Conservation (phyloP, 2,329 filamentous ascomycete genomes). For the Tolypocladium ovalisporum region DNA sequence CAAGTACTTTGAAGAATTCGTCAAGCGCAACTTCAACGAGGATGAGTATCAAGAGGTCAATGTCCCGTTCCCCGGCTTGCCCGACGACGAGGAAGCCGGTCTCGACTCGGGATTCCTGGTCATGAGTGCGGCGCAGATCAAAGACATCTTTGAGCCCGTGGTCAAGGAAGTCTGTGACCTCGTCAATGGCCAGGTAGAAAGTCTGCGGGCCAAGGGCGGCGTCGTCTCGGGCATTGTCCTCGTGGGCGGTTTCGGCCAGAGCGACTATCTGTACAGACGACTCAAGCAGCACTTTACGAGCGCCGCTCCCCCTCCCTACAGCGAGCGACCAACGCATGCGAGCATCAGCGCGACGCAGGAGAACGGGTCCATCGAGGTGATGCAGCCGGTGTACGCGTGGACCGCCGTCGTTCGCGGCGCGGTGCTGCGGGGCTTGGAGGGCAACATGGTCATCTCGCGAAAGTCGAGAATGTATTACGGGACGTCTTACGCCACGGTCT, state of each 20-base stretch:
- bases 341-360: conserved; percentile 33
- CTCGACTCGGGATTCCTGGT: conserved; percentile 68
- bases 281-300: conserved; percentile 59
- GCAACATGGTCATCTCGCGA: conserved; percentile 67
- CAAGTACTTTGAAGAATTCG: conserved; percentile 73
- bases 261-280: conserved; percentile 61
- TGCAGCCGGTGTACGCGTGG: conserved; percentile 76
- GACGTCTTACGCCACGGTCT: conserved; percentile 71
- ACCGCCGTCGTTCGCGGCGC: conserved; percentile 71
- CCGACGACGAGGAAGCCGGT: conserved; percentile 65
- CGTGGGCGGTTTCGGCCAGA: conserved; percentile 74
- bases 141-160: conserved; percentile 66
- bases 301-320: conserved; percentile 50
- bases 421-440: conserved; percentile 63
- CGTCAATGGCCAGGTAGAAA: conserved; percentile 56
- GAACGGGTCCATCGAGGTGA: conserved; percentile 58
- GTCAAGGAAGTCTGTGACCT: conserved; percentile 59
- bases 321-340: conserved; percentile 58
- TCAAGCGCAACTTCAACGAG: conserved; percentile 74
- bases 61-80: conserved; percentile 66
- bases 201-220: conserved; percentile 48
- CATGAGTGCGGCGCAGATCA: conserved; percentile 58
- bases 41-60: conserved; percentile 70
- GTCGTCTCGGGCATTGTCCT: conserved; percentile 66
- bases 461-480: conserved; percentile 70